Percentiles rank a stretch among this genome's conserved stretches.
These are phyloP conservation scores for Boletus rufocinnamomeus DNA, from an alignment of 768 basidiomycete genomes.

Conservation along the genomic window DNA sequence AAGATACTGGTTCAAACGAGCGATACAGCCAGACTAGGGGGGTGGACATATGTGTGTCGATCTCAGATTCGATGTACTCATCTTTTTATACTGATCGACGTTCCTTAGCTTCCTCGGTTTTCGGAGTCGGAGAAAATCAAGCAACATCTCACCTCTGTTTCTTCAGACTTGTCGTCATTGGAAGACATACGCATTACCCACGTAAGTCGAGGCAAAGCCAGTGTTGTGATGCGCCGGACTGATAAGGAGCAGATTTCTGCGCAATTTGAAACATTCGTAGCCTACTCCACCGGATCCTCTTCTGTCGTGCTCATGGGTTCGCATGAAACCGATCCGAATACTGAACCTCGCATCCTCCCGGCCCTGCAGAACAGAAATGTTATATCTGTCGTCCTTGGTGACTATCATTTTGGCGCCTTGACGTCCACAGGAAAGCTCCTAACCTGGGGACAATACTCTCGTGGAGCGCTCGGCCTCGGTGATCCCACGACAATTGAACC, in stretches of 20 bases:
- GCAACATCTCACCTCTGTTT: constrained; percentile 46
- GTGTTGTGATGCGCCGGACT: constrained; percentile 1
- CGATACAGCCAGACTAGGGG: constrained; percentile 40
- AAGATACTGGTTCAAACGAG: constrained; percentile 51
- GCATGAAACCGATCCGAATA: constrained; percentile 42
- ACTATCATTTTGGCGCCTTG: constrained; percentile 90
- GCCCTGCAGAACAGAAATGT: constrained; percentile 74
- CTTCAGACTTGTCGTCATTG: constrained; percentile 40
- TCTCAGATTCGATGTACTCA: neutral
- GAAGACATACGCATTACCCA: constrained; percentile 69
- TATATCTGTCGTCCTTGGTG: constrained; percentile 88
- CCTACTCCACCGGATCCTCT: constrained; percentile 68
- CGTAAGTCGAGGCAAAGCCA: constrained; percentile 46
- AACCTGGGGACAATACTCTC: constrained; percentile 79
- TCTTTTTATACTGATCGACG: neutral
- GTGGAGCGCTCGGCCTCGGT: constrained; percentile 85
- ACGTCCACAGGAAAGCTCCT: constrained; percentile 73
- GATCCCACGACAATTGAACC: constrained; percentile 56
- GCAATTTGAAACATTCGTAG: constrained; percentile 79
- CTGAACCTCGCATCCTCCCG: constrained; percentile 63
- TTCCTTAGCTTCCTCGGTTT: constrained; percentile 66
- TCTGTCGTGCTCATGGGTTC: constrained; percentile 79
- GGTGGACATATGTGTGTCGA: constrained; percentile 76
- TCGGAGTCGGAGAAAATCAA: constrained; percentile 59
- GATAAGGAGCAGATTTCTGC: constrained; percentile 67